A percentile compares a stretch with the other conserved stretches of the same genome.
Conservation (phyloP, 495 filamentous ascomycete genomes). For the Patellaria atrata region DNA sequence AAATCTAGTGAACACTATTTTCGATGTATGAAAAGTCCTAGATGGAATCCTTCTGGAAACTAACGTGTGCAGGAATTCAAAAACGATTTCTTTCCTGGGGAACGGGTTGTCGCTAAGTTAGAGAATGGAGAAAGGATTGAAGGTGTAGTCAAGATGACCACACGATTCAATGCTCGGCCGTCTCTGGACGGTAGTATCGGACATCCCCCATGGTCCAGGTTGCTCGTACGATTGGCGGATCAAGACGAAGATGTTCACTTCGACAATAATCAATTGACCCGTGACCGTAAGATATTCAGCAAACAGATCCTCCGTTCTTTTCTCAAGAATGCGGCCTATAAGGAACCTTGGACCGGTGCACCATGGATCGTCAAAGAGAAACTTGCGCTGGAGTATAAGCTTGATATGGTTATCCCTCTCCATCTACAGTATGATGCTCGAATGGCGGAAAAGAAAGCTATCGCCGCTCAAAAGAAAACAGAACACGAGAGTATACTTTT, state of each 20-base stretch:
- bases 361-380: conserved; percentile 89
- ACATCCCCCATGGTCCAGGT: no score
- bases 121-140: conserved; percentile 54
- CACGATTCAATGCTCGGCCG: no score
- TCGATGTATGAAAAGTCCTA: conserved; percentile 34
- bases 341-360: conserved; percentile 85
- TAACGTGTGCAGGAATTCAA: conserved; percentile 66
- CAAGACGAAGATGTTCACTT: no score
- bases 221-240: no score
- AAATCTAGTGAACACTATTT: conserved; percentile 49
- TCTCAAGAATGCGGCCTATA: conserved; percentile 82
- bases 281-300: conserved; percentile 86
- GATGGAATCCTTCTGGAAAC: conserved; percentile 2
- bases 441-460: conserved; percentile 12
- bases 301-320: conserved; percentile 89
- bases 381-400: conserved; percentile 69
- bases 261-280: conserved; percentile 39
- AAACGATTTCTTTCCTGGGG: conserved; percentile 84
- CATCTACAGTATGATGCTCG: conserved; percentile 38
- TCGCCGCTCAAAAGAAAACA: conserved; percentile 62
- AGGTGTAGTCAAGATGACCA: no score
- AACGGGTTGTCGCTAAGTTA: conserved; percentile 61
- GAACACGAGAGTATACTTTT: conserved; percentile 50
- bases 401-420: conserved; percentile 68
- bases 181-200: no score